A percentile compares a stretch with the other conserved stretches of the same genome.
Conservation (phyloP, 2,329 filamentous ascomycete genomes). For the Penicillium sclerotigenum region DNA sequence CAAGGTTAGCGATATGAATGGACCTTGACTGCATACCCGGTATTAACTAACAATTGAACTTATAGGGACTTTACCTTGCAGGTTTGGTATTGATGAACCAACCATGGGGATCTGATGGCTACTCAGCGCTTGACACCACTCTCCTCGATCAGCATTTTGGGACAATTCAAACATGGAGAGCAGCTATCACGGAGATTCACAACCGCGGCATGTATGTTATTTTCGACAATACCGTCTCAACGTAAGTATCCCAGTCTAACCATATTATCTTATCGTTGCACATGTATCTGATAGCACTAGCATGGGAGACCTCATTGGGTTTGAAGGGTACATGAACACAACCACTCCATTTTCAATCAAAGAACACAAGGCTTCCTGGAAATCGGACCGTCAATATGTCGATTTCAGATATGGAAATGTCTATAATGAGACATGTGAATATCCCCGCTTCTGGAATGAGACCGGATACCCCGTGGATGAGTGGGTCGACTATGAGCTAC, state of each 20-base stretch:
- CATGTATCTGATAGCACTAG: conserved; percentile 7
- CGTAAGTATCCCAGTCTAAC: conserved; percentile 39
- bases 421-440: conserved; percentile 54
- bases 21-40: too few relatives aligned
- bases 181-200: conserved; percentile 60
- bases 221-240: conserved; percentile 64
- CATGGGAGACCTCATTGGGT: conserved; percentile 61
- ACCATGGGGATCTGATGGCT: conserved; percentile 62
- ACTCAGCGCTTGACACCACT: conserved; percentile 60
- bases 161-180: conserved; percentile 56
- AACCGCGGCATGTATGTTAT: conserved; percentile 62
- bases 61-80: conserved; percentile 58
- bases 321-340: conserved; percentile 58
- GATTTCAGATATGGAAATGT: conserved; percentile 57
- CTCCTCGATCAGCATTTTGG: conserved; percentile 63
- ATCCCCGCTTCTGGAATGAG: conserved; percentile 62
- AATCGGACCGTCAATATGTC: conserved; percentile 52
- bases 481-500: conserved; percentile 47
- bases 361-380: conserved; percentile 60
- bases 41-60: conserved; percentile 1
- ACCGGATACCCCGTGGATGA: conserved; percentile 51
- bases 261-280: background rate
- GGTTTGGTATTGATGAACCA: conserved; percentile 63
- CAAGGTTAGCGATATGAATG: conserved; percentile 43
- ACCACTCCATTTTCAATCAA: conserved; percentile 54